These are phyloP conservation scores for Besnoitia besnoiti DNA, from an alignment of 169 alveolate genomes.

Conservation along the genomic window DNA sequence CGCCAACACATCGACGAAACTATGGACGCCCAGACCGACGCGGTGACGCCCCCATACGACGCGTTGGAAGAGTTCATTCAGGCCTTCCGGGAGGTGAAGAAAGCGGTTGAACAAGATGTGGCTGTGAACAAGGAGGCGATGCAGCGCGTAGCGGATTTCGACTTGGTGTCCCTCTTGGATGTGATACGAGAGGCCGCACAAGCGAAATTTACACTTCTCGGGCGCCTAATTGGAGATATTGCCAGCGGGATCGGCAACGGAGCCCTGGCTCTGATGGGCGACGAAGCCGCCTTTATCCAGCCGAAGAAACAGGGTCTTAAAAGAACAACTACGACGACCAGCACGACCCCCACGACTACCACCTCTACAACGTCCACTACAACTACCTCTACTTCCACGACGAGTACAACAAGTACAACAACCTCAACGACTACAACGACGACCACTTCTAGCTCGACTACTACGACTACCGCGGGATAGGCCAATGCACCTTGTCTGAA, in stretches of 20 bases:
- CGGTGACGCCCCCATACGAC: not conserved
- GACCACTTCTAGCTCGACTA: not conserved
- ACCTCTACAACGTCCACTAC: not conserved
- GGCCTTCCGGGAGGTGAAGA: not conserved
- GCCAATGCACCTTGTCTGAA: too few species aligned
- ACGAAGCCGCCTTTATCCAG: not conserved
- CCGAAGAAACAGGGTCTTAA: not conserved
- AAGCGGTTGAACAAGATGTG: not conserved
- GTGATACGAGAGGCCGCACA: not conserved
- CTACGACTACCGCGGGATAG: not conserved
- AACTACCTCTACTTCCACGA: not conserved
- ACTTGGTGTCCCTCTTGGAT: slow-evolving; percentile 1
- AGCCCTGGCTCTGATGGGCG: slow-evolving; percentile 1
- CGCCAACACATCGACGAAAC: not conserved
- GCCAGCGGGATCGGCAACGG: not conserved
- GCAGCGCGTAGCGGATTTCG: not conserved
- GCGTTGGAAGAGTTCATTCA: not conserved
- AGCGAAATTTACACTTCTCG: not conserved
- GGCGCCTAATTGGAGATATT: not conserved
- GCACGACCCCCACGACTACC: not conserved
- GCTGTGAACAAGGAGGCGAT: not conserved
- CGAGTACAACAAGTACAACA: not conserved
- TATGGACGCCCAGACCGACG: not conserved
- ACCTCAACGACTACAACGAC: not conserved
- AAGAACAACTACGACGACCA: not conserved